Base-by-base conservation (phyloP, 768 basidiomycete genomes). In the Suillus cothurnatus region DNA sequence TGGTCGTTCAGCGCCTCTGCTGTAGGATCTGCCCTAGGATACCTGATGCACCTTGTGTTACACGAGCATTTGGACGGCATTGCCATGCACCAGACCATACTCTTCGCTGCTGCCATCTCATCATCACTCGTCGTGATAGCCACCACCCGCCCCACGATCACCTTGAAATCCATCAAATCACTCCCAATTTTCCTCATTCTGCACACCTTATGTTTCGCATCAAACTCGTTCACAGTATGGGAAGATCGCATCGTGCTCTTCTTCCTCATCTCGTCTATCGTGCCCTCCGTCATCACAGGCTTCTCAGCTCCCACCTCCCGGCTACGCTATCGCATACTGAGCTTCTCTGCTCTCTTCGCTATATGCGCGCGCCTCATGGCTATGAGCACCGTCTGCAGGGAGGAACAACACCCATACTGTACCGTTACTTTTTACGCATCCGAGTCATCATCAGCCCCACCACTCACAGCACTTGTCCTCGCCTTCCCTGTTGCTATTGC, bases 151-250 rank as follows among this genome's bases (percentile, higher is more conserved):
- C 80, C 81, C 11, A 71, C 72, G 6, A 63, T 82, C 47, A 39
- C 38, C 26, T 58, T 58, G 5, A 28, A 39, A 19, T 70, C 69
- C 14, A 58, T 69, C 39, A 69, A 77, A 45, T 45, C 78, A 23
- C 65, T 77, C 2, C 81, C 83, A 1, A 67, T 91, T 45, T 77
- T 88, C 39, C 82, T 91, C 62, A 63, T 87, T 63, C 80, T 94
- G 3, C 95, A 99, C 71, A 77, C 89, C 1, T 62, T 91, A 4
- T 81, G 90, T 8, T 97, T 97, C 77, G 85, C 90, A 19, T 97
- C 95, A 31, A 99, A 99, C 80, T 97, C 95, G 0, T 97, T 94
- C 81, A 94, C 93, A n/a, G 86, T 99, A 75, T 98, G 95, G 95
- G 97, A 99, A 84, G 96, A 98, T 74, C 85, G 85, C 38, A 81